phyloP scores from a whole-genome alignment of 1,284 basidiomycete species.

The Ceratobasidium sp. region DNA sequence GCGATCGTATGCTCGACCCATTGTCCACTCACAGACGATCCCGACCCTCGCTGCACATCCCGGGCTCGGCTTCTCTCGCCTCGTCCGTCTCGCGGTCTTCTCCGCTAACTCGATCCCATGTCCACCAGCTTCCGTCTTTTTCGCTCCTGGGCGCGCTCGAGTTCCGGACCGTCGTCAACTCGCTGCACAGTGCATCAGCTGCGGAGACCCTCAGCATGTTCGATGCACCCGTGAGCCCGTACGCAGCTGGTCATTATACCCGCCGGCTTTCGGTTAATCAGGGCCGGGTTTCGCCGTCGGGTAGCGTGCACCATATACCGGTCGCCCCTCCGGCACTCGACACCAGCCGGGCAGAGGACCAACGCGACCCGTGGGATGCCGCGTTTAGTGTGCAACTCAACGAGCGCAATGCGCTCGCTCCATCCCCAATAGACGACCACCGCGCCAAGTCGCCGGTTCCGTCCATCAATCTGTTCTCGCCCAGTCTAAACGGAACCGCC shows the following conservation, averaged over 20 bases:
- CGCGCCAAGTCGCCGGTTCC: conserved; percentile 39
- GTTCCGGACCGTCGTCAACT: conserved; percentile 69
- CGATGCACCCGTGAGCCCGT: conserved; percentile 75
- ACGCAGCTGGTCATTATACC: conserved; percentile 74
- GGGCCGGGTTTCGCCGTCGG: conserved; percentile 11
- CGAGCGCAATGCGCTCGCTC: conserved; percentile 48
- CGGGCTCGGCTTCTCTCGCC: conserved; percentile 15
- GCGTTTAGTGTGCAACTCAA: conserved; percentile 62
- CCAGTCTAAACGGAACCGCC: conserved; percentile 15
- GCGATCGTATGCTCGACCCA: conserved; percentile 16
- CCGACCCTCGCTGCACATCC: conserved; percentile 55
- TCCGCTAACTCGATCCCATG: conserved; percentile 53
- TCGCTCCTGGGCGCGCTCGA: conserved; percentile 91
- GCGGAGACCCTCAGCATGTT: conserved; percentile 68
- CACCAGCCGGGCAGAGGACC: conserved; percentile 30
- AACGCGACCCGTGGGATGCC: conserved; percentile 62
- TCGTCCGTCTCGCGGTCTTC: conserved; percentile 54
- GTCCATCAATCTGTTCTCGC: conserved; percentile 38
- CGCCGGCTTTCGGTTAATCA: conserved; percentile 53
- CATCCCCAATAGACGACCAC: conserved; percentile 8
- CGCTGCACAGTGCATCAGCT: conserved; percentile 66
- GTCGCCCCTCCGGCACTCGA: conserved; percentile 19
- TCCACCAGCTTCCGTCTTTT: conserved; percentile 76
- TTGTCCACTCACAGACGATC: conserved; percentile 12
- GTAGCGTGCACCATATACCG: conserved; percentile 24